phyloP scores from a whole-genome alignment of 768 basidiomycete species.

The Suillus sp. region DNA sequence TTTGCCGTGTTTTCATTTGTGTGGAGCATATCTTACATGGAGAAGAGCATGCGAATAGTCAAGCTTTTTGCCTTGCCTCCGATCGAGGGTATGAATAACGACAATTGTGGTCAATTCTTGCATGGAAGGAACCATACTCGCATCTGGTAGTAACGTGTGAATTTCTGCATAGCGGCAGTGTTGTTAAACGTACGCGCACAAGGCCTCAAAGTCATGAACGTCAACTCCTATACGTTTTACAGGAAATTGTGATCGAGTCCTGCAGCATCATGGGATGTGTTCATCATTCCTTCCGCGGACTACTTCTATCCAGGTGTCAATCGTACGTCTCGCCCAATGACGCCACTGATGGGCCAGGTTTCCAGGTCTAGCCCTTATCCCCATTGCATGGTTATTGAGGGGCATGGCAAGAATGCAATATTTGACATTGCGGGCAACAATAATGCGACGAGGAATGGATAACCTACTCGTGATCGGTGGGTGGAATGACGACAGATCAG shows the following conservation, averaged over 20 bases:
- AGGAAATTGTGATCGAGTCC: conserved; percentile 3
- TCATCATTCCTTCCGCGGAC: neutral
- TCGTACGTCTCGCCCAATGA: neutral
- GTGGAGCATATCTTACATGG: conserved; percentile 6
- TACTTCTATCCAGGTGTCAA: neutral
- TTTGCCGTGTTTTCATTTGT: neutral
- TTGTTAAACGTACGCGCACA: conserved; percentile 3
- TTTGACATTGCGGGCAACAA: neutral
- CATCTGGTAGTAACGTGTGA: neutral
- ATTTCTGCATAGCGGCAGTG: conserved; percentile 1
- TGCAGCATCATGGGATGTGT: neutral
- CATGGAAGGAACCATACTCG: neutral
- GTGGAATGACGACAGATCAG: too few relatives aligned
- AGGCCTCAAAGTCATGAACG: neutral
- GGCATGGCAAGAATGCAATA: neutral
- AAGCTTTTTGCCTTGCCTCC: conserved; percentile 4
- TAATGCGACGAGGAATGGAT: neutral
- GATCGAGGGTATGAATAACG: neutral
- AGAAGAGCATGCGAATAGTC: neutral
- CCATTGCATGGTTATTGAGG: neutral
- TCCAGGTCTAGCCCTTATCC: neutral
- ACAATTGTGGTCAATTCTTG: neutral
- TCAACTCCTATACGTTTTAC: conserved; percentile 2
- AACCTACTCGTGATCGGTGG: neutral
- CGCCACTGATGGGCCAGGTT: neutral